phyloP scores from a whole-genome alignment of 1,284 basidiomycete genomes.

The Leccinum angustisporum region DNA sequence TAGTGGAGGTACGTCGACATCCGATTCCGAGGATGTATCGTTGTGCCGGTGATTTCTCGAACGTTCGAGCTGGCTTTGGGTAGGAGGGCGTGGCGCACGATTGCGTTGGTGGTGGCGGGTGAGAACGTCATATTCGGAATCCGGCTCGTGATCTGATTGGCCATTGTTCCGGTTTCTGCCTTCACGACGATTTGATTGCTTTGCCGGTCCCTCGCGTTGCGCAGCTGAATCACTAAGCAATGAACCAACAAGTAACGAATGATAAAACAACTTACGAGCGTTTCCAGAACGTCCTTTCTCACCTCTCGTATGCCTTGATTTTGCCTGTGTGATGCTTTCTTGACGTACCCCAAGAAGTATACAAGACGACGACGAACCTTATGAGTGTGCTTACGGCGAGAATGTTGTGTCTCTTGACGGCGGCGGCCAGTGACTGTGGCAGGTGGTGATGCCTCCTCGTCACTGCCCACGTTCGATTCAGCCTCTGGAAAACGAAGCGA shows the following conservation, averaged over 20 bases:
- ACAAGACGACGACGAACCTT: neutral
- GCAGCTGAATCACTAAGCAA: neutral
- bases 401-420: neutral
- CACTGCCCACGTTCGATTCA: neutral
- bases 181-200: neutral
- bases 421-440: neutral
- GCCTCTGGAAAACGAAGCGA: neutral
- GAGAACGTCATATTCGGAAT: neutral
- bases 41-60: neutral
- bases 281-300: neutral
- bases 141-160: neutral
- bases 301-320: neutral
- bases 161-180: neutral
- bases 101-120: neutral
- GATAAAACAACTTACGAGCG: neutral
- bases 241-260: neutral
- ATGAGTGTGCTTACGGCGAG: neutral
- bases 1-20: neutral
- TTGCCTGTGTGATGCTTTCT: neutral
- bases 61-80: neutral
- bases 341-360: neutral
- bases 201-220: neutral
- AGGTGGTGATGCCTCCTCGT: neutral
- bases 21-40: neutral
- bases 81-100: neutral